Percentiles rank a stretch among this genome's conserved stretches.
Evolutionary conservation across 192 early-diverging fungal genomes (phyloP).

Genomic region (Backusella tuberculispora): DNA sequence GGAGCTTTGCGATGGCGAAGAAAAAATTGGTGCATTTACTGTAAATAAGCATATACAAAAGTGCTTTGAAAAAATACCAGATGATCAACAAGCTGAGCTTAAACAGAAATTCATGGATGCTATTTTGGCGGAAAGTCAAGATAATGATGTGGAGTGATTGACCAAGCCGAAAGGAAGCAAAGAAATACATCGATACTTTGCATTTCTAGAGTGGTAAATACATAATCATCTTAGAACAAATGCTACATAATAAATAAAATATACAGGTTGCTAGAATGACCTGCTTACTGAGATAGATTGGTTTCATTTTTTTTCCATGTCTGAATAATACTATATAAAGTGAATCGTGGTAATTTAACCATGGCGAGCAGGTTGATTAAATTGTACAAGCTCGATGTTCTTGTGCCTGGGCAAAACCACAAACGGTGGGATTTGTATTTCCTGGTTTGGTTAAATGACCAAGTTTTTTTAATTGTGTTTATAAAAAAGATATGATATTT

Average conservation of each 20-base stretch:
- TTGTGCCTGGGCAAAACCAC: not conserved
- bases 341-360: not conserved
- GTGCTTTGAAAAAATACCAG: not conserved
- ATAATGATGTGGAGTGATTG: not conserved
- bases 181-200: not conserved
- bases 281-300: too few species aligned
- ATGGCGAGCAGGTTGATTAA: not conserved
- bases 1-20: constrained; percentile 45
- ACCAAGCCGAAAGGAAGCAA: not conserved
- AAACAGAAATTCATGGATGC: not conserved
- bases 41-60: constrained; percentile 54
- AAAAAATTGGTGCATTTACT: constrained; percentile 48
- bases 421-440: not conserved
- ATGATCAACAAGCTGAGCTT: not conserved
- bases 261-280: too few species aligned
- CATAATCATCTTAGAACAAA: too few species aligned
- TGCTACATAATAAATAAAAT: too few species aligned
- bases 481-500: not conserved
- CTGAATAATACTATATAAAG: too few species aligned
- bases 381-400: not conserved
- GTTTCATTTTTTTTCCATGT: too few species aligned
- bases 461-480: not conserved
- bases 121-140: not conserved
- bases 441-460: not conserved
- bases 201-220: not conserved